Evolutionary conservation across 2,329 filamentous ascomycete species (phyloP), one percentile per base, ranked within the genome.

Genomic region (Fragosphaeria purpurea): DNA sequence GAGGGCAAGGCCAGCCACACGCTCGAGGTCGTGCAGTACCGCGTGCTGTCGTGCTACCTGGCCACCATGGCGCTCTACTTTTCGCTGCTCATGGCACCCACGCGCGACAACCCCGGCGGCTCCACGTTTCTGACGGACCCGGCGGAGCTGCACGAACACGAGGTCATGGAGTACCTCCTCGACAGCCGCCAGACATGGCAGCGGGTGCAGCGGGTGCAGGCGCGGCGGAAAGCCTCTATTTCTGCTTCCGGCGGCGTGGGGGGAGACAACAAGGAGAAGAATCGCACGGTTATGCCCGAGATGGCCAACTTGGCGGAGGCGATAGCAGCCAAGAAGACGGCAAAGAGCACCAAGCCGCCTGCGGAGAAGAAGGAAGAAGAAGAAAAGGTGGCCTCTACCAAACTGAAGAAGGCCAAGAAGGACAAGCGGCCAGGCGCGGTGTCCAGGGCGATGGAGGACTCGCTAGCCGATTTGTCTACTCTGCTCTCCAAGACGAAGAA

Each of bases 1-100:
- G 72, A 79, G 48, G 69, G 68, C 6, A 74, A 72, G 59, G 65
- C 68, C 9, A 69, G 64, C 53, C 73, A 70, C 51, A 79, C 79
- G 2, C 65, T 84, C n/a, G 71, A 78, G 30, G 72, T 82, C 7
- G 74, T 88, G 52, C 93, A 91, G 64, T 83, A 86, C 63, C 83
- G 88, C 65, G 82, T 90, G 9, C 73, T 95, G 40, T 84, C 87
- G 5, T 87, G 89, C 53, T 97, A 98, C 63, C 73, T 97, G 31
- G 88, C 86, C 42, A 78, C 88, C 1, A 74, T 98, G 58, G 84
- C 86, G 46, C 90, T 95, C 80, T 98, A 98, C 67, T 95, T 98
- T 65, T 87, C 90, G 39, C 78, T 97, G 38, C 71, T 98, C n/a
- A 88, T 88, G 9, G 95, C 88, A 0, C 83, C 88, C 1, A 77